Evolutionary conservation across 2,329 filamentous ascomycete species (phyloP).

Genomic region (Neonectria magnoliae): DNA sequence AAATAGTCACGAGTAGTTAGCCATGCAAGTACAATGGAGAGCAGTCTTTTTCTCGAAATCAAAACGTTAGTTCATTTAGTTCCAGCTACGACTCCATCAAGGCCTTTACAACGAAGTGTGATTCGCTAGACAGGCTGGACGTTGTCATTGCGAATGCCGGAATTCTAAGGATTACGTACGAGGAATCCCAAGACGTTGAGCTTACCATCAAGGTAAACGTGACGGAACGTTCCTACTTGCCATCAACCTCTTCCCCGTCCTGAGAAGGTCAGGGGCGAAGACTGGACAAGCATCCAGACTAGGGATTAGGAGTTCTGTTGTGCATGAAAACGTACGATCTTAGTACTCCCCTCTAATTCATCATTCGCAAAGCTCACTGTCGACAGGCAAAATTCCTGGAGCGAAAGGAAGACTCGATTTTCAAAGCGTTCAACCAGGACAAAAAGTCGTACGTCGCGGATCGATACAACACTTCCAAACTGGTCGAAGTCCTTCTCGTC

Average conservation of each 20-base stretch:
- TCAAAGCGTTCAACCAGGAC: not conserved
- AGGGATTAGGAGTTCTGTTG: slow-evolving; percentile 39
- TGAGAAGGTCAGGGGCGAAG: slow-evolving; percentile 22
- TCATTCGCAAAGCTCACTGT: not conserved
- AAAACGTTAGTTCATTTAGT: too few species aligned
- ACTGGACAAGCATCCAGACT: slow-evolving; percentile 47
- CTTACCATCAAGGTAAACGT: not conserved
- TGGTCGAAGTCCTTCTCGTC: slow-evolving; percentile 36
- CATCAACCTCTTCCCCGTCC: slow-evolving; percentile 46
- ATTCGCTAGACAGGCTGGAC: slow-evolving; percentile 52
- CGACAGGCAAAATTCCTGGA: not conserved
- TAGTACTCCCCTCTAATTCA: not conserved
- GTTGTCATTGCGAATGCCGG: slow-evolving; percentile 53
- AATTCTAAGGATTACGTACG: not conserved
- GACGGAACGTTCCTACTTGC: slow-evolving; percentile 26
- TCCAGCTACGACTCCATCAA: slow-evolving; percentile 46
- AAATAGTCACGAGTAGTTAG: too few species aligned
- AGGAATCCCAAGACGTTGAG: not conserved
- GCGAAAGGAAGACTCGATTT: not conserved
- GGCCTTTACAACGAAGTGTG: slow-evolving; percentile 46
- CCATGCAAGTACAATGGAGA: too few species aligned
- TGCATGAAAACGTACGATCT: not conserved
- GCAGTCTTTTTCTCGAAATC: too few species aligned
- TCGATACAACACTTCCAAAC: slow-evolving; percentile 30
- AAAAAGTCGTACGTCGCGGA: not conserved